Base-by-base conservation (phyloP, 257 asterid genomes). In the Paraleonurus japonicus region DNA sequence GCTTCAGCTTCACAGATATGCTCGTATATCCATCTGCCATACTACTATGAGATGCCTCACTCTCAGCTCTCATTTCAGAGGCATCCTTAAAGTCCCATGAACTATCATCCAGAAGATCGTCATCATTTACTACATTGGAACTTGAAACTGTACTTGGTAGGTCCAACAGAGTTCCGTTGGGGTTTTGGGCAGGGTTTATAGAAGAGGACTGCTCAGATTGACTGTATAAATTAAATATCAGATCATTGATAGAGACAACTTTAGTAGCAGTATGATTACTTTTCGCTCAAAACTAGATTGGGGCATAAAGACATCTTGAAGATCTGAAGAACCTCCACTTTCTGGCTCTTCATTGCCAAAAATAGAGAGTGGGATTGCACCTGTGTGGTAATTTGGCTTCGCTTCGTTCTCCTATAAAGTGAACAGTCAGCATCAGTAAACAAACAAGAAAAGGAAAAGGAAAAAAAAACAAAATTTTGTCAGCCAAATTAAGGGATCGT, bases 11-110 rank as follows among this genome's bases (percentile, higher is more conserved):
- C 76, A 81, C 71, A 68, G 85, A 81, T 73, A 70, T 53, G 69
- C 73, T 81, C 62, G 61, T 27, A 55, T 70, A 41, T 45, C 76
- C 62, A 70, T 78, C 83, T 67, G 32, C 85, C 74, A n/a, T 47
- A 73, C 70, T 67, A 78, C 26, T n/a, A 71, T 30, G 66, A 55
- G 83, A 75, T 58, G 60, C 64, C 80, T 70, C 76, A 60, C 11
- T 64, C 17, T 80, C 76, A 66, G 63, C 37, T 47, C 59, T 75
- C 20, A 65, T 71, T 75, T 64, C 79, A n/a, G 83, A 77, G 58
- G 87, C 84, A 74, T 82, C 93, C 82, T 78, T 87, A 80, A 81
- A 81, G 78, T 82, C 90, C 93, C 90, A 87, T 11, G 85, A 71
- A 61, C 30, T 58, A 66, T 75, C 81, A 77, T 81, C 90, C 65